A percentile compares a stretch with the other conserved stretches of the same genome.
Evolutionary conservation across 257 asterid genomes (phyloP).

Genomic region (Solanum rostratum): DNA sequence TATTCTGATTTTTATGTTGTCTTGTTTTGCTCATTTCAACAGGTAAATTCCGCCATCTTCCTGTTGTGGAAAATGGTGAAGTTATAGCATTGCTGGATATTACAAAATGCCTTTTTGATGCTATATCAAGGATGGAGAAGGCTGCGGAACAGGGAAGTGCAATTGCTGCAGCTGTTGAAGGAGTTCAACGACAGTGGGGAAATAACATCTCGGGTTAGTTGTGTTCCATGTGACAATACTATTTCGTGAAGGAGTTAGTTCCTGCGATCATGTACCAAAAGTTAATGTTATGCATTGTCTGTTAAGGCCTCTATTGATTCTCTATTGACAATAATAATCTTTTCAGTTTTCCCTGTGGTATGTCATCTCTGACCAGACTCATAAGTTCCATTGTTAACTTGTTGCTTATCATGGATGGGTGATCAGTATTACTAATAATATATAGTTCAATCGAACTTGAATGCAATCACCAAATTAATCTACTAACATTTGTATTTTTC

Average conservation of each 20-base stretch:
- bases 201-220: slow-evolving; percentile 70
- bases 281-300: background rate
- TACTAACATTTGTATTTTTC: background rate
- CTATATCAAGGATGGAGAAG: slow-evolving; percentile 96
- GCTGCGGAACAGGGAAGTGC: slow-evolving; percentile 98
- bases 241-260: background rate
- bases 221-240: background rate
- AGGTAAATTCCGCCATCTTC: slow-evolving; percentile 96
- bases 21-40: slow-evolving; percentile 2
- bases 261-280: background rate
- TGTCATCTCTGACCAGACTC: background rate
- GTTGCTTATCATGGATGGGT: background rate
- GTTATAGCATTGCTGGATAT: slow-evolving; percentile 88
- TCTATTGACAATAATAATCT: background rate
- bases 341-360: background rate
- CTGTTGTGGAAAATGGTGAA: slow-evolving; percentile 98
- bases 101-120: slow-evolving; percentile 93
- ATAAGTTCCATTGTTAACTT: background rate
- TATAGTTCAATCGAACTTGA: background rate
- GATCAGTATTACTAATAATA: background rate
- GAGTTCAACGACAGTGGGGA: slow-evolving; percentile 90
- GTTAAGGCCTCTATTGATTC: background rate
- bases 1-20: background rate
- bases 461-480: background rate
- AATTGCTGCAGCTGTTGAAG: slow-evolving; percentile 97